Evolutionary conservation across 2,329 filamentous ascomycete species (phyloP), one percentile per base, ranked within the genome.

Genomic region (Escovopsis sp.): DNA sequence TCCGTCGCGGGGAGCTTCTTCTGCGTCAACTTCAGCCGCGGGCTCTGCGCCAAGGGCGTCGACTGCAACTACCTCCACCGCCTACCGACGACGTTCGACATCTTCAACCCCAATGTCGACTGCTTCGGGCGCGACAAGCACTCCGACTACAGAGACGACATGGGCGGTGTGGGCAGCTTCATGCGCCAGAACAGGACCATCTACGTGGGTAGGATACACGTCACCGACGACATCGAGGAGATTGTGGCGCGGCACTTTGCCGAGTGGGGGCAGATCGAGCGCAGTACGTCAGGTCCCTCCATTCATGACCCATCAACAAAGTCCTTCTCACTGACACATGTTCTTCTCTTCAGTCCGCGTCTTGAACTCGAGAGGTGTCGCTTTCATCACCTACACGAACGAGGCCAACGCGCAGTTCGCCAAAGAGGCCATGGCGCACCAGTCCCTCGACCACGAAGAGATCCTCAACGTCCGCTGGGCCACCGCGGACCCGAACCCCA

Each of bases 381-480:
- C 81, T 0, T 98, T 98, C 59, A 80, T 98, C 43, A 98, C 93
- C 9, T 96, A 96, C 57, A 74, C 76, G 20, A 94, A 94, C 57
- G 84, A 94, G 56, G 80, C 84, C 35, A 93, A 91, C 52, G 81
- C 83, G 2, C 81, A 94, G 57, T 94, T 94, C 52, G 87, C 87
- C 4, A 89, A 89, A 57, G 87, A 94, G 60, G 84, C 91, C 1
- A 96, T 98, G 89, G 84, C 86, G 5, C 86, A 95, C 57, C 91
- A 98, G 63, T 77, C 79, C 1, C 68, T 98, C 25, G 91, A 98
- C 54, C 82, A 96, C 59, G 81, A 78, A 47, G 91, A 98, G 63
- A 80, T 95, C 16, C 66, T 98, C 24, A 98, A 98, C 60, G 88
- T 98, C 38, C 74, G 93, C 48, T 98, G 91, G 91, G 91, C 91